phyloP scores from a whole-genome alignment of 2,329 filamentous ascomycete genomes.

The Hymenoscyphus repandus region DNA sequence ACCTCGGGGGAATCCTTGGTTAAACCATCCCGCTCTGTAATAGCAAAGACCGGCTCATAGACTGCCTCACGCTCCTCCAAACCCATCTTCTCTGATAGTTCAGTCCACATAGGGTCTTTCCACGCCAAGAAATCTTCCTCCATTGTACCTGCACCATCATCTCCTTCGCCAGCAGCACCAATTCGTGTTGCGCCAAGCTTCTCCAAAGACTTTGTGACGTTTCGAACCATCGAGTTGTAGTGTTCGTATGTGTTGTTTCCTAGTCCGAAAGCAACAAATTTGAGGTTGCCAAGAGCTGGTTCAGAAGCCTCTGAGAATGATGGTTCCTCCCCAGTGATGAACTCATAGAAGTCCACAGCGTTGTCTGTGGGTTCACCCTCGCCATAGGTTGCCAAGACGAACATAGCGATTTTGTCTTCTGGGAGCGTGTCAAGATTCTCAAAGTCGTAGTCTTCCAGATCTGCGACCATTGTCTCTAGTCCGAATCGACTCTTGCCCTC shows the following conservation, averaged over 20 bases:
- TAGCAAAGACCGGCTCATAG: constrained; percentile 87
- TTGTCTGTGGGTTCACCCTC: constrained; percentile 99
- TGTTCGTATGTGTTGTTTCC: constrained; percentile 99
- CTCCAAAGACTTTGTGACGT: constrained; percentile 74
- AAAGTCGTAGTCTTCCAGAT: constrained; percentile 96
- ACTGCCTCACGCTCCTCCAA: constrained; percentile 93
- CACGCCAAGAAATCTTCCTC: constrained; percentile 98
- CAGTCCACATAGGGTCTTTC: constrained; percentile 99
- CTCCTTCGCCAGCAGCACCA: constrained; percentile 86
- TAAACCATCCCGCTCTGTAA: constrained; percentile 71
- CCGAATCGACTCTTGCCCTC: constrained; percentile 96
- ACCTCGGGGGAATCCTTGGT: constrained; percentile 72
- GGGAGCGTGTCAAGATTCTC: constrained; percentile 88
- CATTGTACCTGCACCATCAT: constrained; percentile 98
- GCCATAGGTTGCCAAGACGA: constrained; percentile 94
- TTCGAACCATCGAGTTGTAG: constrained; percentile 98
- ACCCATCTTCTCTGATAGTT: constrained; percentile 74
- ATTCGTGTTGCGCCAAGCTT: constrained; percentile 82
- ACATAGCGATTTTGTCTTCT: constrained; percentile 87
- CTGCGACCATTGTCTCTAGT: constrained; percentile 95
- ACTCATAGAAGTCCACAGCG: constrained; percentile 98
- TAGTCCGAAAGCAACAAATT: constrained; percentile 91
- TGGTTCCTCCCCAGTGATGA: constrained; percentile 76
- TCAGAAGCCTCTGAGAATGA: constrained; percentile 73
- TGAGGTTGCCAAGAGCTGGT: constrained; percentile 72